These are phyloP conservation scores for Tetrapisispora namnaoensis DNA, from an alignment of 805 yeast species.

Conservation along the genomic window DNA sequence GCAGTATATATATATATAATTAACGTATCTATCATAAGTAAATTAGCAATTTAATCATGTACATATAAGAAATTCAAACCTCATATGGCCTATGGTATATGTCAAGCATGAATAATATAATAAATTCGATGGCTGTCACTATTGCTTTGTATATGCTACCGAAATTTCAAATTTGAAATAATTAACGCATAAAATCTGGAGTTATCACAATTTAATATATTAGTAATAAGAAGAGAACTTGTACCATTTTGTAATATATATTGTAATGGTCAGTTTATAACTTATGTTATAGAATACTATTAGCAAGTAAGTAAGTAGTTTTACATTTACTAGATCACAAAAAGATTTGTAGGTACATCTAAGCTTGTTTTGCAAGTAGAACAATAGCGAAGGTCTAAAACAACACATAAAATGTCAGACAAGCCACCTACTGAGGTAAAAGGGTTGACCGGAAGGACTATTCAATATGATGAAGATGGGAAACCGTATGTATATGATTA, in stretches of 20 bases:
- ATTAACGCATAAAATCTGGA: not conserved
- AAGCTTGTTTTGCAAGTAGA: too few species aligned
- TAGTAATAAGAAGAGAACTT: not conserved
- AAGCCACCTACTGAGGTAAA: slow-evolving; percentile 30
- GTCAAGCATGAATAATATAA: too few species aligned
- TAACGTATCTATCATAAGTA: not conserved
- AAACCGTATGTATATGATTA: slow-evolving; percentile 62
- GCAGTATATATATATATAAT: not conserved
- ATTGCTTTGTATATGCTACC: not conserved
- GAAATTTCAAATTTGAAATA: not conserved
- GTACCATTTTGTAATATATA: too few species aligned
- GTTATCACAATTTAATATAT: not conserved
- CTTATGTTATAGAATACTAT: too few species aligned
- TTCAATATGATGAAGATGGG: slow-evolving; percentile 76
- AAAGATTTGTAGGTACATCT: too few species aligned
- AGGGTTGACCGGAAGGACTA: slow-evolving; percentile 56
- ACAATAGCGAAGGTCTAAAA: too few species aligned
- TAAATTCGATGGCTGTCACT: not conserved
- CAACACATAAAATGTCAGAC: not conserved
- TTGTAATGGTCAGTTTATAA: too few species aligned
- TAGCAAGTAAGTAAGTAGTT: too few species aligned
- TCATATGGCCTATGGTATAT: too few species aligned
- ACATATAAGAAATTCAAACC: too few species aligned
- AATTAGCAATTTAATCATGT: not conserved
- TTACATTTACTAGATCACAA: too few species aligned